Evolutionary conservation across 495 filamentous ascomycete species (phyloP).

Genomic region (Schizothecium vesticola): DNA sequence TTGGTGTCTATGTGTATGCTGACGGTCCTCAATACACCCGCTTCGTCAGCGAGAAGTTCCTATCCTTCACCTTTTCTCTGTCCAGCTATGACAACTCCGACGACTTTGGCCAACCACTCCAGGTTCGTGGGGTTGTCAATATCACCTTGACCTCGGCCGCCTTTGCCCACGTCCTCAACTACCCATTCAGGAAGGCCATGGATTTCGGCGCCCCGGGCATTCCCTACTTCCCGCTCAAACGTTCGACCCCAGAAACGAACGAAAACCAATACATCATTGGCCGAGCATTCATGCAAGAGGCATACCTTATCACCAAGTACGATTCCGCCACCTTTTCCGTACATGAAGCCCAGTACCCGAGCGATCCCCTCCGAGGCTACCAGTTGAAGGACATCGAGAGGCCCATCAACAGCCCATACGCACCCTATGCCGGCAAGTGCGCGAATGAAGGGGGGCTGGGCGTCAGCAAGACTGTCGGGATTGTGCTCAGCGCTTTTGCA

Average conservation of each 20-base stretch:
- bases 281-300: slow-evolving; percentile 65
- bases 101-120: slow-evolving; percentile 37
- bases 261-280: slow-evolving; percentile 58
- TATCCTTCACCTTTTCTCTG: slow-evolving; percentile 57
- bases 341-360: slow-evolving; percentile 50
- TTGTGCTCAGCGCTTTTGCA: slow-evolving; percentile 41
- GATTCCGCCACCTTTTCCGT: slow-evolving; percentile 56
- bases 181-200: slow-evolving; percentile 50
- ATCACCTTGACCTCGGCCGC: slow-evolving; percentile 60
- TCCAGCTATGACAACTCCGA: slow-evolving; percentile 45
- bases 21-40: slow-evolving; percentile 31
- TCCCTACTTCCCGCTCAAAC: slow-evolving; percentile 59
- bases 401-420: slow-evolving; percentile 42
- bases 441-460: slow-evolving; percentile 39
- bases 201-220: slow-evolving; percentile 38
- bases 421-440: slow-evolving; percentile 18
- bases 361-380: slow-evolving; percentile 38
- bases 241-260: slow-evolving; percentile 35
- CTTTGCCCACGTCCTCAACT: slow-evolving; percentile 55
- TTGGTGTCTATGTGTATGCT: slow-evolving; percentile 39
- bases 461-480: slow-evolving; percentile 31
- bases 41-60: slow-evolving; percentile 31
- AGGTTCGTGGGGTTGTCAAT: slow-evolving; percentile 47
- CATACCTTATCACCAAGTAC: slow-evolving; percentile 63
- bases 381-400: slow-evolving; percentile 46